These are phyloP conservation scores for Neurospora pannonica DNA, from an alignment of 495 filamentous ascomycete genomes.

Conservation along the genomic window DNA sequence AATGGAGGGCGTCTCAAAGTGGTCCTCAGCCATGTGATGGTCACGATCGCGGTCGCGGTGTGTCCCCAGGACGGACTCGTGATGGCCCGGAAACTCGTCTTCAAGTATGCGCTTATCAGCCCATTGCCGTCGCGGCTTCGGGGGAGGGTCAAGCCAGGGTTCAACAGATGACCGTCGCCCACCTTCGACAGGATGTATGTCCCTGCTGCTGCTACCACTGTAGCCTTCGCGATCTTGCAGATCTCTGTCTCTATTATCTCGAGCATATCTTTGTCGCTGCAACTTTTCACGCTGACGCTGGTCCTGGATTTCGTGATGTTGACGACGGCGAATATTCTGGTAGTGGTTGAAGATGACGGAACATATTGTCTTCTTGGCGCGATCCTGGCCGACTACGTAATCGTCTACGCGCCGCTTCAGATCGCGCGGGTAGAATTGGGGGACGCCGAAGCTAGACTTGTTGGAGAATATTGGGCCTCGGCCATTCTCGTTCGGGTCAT, in stretches of 20 bases:
- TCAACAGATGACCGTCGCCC: constrained; percentile 21
- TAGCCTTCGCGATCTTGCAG: constrained; percentile 16
- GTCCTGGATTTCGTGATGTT: constrained; percentile 70
- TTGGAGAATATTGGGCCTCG: constrained; percentile 41
- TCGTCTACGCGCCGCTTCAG: constrained; percentile 90
- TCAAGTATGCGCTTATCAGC: constrained; percentile 22
- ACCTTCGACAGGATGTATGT: constrained; percentile 40
- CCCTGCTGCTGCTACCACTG: constrained; percentile 22
- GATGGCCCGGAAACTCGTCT: constrained; percentile 79
- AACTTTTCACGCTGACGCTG: constrained; percentile 48
- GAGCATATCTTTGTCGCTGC: constrained; percentile 34
- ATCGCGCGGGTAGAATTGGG: constrained; percentile 66
- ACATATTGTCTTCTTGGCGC: constrained; percentile 90
- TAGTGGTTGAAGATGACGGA: constrained; percentile 97
- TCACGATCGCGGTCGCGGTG: constrained; percentile 11
- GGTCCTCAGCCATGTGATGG: constrained; percentile 4
- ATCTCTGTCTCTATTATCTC: constrained; percentile 31
- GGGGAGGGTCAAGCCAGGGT: constrained; percentile 11
- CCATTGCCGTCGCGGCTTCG: constrained; percentile 10
- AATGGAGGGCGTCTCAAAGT: constrained; percentile 3
- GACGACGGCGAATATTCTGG: constrained; percentile 70
- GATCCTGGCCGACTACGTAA: constrained; percentile 92
- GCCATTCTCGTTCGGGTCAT: constrained; percentile 54
- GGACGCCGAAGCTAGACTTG: constrained; percentile 46
- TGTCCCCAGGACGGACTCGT: constrained; percentile 44